These are phyloP conservation scores for Globisporangium ultimum DNA, from an alignment of 352 stramenopile genomes.

Conservation along the genomic window DNA sequence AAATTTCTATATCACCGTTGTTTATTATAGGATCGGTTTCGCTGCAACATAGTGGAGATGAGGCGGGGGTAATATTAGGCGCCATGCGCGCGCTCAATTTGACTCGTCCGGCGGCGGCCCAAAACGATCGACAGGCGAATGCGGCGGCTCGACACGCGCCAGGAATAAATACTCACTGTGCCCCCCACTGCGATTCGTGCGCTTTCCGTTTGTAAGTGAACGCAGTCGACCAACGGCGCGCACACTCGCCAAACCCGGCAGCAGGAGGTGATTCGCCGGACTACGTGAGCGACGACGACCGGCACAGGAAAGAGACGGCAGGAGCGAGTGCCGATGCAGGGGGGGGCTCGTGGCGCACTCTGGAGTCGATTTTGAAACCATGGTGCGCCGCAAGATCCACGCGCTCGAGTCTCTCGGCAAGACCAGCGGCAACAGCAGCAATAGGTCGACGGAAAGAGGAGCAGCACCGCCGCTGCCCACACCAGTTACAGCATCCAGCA, in stretches of 20 bases:
- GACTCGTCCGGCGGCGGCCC: no score
- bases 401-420: neutral
- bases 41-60: neutral
- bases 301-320: no score
- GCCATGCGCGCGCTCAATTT: no score
- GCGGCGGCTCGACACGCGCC: neutral
- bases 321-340: no score
- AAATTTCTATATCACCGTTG: neutral
- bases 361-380: neutral
- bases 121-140: neutral
- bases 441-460: neutral
- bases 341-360: neutral
- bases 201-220: no score
- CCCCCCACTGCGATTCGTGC: no score
- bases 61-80: neutral
- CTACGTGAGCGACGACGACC: no score
- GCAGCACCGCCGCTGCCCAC: neutral
- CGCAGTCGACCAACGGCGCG: no score
- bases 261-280: no score
- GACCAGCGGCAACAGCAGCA: slow-evolving; percentile 16
- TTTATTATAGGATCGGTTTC: neutral
- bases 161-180: neutral
- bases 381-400: neutral
- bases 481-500: neutral
- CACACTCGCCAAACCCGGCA: no score